Conservation (phyloP, 2,329 filamentous ascomycete species). For the Aspergillus ochraceoroseus region DNA sequence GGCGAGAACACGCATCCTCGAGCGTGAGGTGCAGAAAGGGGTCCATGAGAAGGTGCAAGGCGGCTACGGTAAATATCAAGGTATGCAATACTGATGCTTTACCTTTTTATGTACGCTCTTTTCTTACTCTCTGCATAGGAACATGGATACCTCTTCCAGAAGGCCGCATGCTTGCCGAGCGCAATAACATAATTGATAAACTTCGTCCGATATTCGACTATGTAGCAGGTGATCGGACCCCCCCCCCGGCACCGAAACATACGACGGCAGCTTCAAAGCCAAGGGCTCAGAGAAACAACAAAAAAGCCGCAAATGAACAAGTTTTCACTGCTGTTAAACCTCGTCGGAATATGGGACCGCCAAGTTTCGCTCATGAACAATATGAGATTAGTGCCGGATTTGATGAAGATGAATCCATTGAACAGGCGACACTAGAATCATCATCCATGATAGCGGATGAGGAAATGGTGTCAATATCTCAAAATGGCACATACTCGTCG, state of each 20-base stretch:
- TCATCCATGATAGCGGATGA: conserved; percentile 82
- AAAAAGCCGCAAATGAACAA: conserved; percentile 46
- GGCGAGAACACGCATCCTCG: conserved; percentile 85
- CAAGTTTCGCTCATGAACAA: conserved; percentile 53
- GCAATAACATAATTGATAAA: conserved; percentile 80
- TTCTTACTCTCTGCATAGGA: conserved; percentile 48
- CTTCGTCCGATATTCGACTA: conserved; percentile 86
- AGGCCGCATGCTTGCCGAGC: conserved; percentile 74
- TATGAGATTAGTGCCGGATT: conserved; percentile 62
- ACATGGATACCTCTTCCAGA: conserved; percentile 91
- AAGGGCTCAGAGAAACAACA: conserved; percentile 66
- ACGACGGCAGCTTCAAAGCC: conserved; percentile 69
- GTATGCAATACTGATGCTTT: conserved; percentile 45
- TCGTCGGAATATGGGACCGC: conserved; percentile 34
- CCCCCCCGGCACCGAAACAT: conserved; percentile 90
- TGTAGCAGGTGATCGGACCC: conserved; percentile 75
- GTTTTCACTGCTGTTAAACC: conserved; percentile 32
- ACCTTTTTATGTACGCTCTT: not conserved
- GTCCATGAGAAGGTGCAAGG: conserved; percentile 97
- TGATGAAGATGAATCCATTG: conserved; percentile 74
- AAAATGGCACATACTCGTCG: conserved; percentile 50
- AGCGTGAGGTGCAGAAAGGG: conserved; percentile 94
- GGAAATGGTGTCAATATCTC: conserved; percentile 66
- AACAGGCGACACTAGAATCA: conserved; percentile 76
- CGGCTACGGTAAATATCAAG: conserved; percentile 98